phyloP scores from a whole-genome alignment of 371 early-diverging fungal species.

The Coemansia sp. region DNA sequence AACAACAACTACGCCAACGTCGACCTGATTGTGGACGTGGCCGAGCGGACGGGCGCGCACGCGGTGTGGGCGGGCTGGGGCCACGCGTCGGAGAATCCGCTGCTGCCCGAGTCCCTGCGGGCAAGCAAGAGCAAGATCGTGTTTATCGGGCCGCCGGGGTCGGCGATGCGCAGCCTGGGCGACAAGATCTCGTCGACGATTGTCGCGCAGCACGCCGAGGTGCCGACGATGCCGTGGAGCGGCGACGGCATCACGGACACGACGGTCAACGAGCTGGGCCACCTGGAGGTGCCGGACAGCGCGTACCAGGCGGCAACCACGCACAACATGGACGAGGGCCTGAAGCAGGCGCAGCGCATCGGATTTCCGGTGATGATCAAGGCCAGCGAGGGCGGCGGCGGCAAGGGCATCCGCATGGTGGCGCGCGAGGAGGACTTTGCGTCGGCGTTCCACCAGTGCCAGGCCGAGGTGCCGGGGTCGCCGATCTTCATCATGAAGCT shows the following conservation, averaged over 20 bases:
- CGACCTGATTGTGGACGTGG: conserved; percentile 95
- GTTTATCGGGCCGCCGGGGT: conserved; percentile 98
- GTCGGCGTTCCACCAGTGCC: conserved; percentile 82
- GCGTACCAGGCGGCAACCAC: conserved; percentile 81
- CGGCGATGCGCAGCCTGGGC: conserved; percentile 97
- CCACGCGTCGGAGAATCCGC: conserved; percentile 98
- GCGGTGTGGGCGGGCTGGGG: conserved; percentile 86
- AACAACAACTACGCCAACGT: conserved; percentile 99
- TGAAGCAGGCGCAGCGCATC: conserved; percentile 79
- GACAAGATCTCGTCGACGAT: conserved; percentile 99
- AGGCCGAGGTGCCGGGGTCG: conserved; percentile 93
- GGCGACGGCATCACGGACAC: conserved; percentile 84
- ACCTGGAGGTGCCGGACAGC: conserved; percentile 77
- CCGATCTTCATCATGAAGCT: conserved; percentile 97
- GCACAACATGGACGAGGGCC: conserved; percentile 71
- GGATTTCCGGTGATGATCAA: conserved; percentile 99
- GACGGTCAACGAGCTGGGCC: conserved; percentile 62
- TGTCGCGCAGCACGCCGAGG: conserved; percentile 94
- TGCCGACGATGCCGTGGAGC: conserved; percentile 96
- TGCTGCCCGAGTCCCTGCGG: conserved; percentile 87
- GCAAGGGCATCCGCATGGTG: conserved; percentile 97
- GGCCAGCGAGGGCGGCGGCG: conserved; percentile 99
- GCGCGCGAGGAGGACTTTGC: conserved; percentile 69
- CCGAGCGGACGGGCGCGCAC: conserved; percentile 92
- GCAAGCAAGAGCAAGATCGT: conserved; percentile 76